Conservation (phyloP, 495 filamentous ascomycete species). For the Aspergillus sclerotioniger region DNA sequence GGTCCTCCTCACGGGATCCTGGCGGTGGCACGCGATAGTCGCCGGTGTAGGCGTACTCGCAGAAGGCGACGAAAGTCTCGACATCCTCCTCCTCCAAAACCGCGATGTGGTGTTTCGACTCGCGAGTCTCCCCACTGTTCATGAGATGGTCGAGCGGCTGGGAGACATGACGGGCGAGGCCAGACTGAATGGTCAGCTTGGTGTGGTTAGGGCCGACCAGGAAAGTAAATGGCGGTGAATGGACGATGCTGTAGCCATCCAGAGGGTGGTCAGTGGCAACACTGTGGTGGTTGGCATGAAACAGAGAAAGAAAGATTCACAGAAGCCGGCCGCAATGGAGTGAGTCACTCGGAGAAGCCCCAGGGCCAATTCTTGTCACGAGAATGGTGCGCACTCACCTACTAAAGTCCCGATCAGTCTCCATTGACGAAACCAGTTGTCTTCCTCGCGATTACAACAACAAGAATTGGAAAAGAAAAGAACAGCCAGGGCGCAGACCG, state of each 20-base stretch:
- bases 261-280: constrained; percentile 16
- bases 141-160: constrained; percentile 45
- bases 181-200: constrained; percentile 48
- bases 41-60: constrained; percentile 51
- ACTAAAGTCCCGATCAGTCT: constrained; percentile 29
- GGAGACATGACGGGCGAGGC: constrained; percentile 47
- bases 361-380: neutral
- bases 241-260: constrained; percentile 36
- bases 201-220: constrained; percentile 46
- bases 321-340: neutral
- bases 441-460: neutral
- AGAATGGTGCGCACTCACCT: constrained; percentile 27
- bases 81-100: constrained; percentile 47
- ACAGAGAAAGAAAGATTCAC: constrained; percentile 3
- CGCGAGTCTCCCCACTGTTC: constrained; percentile 45
- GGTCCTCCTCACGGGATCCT: constrained; percentile 23
- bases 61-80: constrained; percentile 47
- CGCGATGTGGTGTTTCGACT: constrained; percentile 44
- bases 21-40: constrained; percentile 44
- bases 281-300: constrained; percentile 12
- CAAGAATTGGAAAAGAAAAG: constrained; percentile 7
- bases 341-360: neutral
- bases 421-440: constrained; percentile 27
- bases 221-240: constrained; percentile 48
- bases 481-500: neutral